Base-by-base conservation (phyloP, 2,329 filamentous ascomycete genomes). In the Sordariomycetes sp. region DNA sequence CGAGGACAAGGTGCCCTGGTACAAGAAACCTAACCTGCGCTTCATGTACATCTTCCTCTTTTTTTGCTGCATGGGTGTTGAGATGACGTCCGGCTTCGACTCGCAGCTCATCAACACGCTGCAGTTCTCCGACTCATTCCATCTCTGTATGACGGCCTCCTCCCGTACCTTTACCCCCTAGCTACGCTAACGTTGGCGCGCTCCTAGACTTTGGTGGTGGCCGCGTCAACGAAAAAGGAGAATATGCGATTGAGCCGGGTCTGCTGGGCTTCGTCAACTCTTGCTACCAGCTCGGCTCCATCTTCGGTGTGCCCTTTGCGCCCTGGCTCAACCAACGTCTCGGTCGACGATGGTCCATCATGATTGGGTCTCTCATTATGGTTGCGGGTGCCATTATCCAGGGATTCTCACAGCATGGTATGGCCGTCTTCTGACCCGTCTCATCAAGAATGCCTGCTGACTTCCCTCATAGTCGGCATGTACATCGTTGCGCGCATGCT, bases 401-500 rank as follows among this genome's bases (percentile, higher is more conserved):
- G 63, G 78, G 78, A 3, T 74, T 79, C 50, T 68, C 77, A 12
- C 72, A 66, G 42, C 68, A 77, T 61, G 65, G 67, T 68, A 61
- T 52, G 22, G n/a, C 5, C 45, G 4, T 24, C 10, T 13, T 39
- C 3, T 8, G n/a, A 10, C 12, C 22, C 22, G 3, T 20, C 10
- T 7, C 22, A 7, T 2, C 17, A 10, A 24, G n/a, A 3, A 24
- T 12, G 8, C 10, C 8, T 7, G 45, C n/a, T 50, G 13, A 50
- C 12, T 8, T 24, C 6, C 12, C n/a, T 8, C 28, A 10, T 32
- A 67, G 67, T 68, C 20, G 71, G 57, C 60, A 84, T 82, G 79
- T 85, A 82, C 64, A 76, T 84, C 59, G 68, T 80, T 48, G 76
- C 81, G 36, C 79, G 81, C 63, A 75, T 82, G 62, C 70, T 84